Evolutionary conservation across 768 basidiomycete genomes (phyloP), one percentile per base, ranked within the genome.

Genomic region (Termitomyces titanicus): DNA sequence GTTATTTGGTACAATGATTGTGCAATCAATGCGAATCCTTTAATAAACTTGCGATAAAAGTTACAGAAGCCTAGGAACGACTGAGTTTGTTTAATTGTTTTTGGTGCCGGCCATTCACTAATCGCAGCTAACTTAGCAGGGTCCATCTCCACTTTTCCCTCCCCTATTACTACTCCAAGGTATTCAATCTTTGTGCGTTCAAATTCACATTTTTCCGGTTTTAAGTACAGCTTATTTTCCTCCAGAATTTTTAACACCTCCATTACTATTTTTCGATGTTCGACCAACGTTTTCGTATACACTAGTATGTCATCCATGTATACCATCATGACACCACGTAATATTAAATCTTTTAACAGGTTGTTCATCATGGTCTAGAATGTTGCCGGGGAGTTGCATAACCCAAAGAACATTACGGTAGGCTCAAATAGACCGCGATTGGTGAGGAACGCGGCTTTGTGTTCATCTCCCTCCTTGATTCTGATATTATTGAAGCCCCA

Each of bases 251-350:
- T 38, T 3, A 49, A 18, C 1, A 66, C 58, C 0, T n/a, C n/a
- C n/a, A n/a, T n/a, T n/a, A n/a, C n/a, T n/a, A 58, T 46, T 39
- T 49, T 6, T 4, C 53, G n/a, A 33, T 72, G 68, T 38, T 64
- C 51, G 13, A 61, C 57, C 5, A 63, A 24, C 33, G 37, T 63
- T 2, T 65, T 47, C 3, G 72, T 69, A 59, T 63, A 76, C 47
- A 77, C 66, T 2, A 77, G 66, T 33, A 75, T 72, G 57, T 77
- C 70, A 37, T 76, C 72, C 11, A 77, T 48, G 55, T 77, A 78
- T 1, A 76, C 67, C 25, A 74, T 61, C 15, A 73, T 67, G 3
- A 45, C 8, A 0, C 62, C 63, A 17, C 48, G 52, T 11, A 43
- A 39, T 11, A 76, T 66, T 9, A 70, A 57, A 20, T 70, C 65